Evolutionary conservation across 768 basidiomycete species (phyloP).

Genomic region (Podaxis rugospora): DNA sequence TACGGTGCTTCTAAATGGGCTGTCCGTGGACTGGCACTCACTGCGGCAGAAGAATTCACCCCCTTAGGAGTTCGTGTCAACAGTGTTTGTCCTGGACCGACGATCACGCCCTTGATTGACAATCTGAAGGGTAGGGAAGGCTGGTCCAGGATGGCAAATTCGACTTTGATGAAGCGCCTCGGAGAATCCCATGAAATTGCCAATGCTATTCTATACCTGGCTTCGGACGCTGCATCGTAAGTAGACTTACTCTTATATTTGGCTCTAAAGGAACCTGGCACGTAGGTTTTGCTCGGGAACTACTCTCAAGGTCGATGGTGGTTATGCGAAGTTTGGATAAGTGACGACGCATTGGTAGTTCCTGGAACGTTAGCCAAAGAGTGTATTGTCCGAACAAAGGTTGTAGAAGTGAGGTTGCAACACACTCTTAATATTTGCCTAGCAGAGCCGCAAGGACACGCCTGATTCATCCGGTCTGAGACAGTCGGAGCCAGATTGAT

Average conservation of each 20-base stretch:
- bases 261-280: neutral
- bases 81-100: slow-evolving; percentile 15
- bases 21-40: slow-evolving; percentile 15
- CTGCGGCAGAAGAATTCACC: slow-evolving; percentile 16
- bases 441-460: too few species aligned
- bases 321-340: slow-evolving; percentile 16
- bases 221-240: slow-evolving; percentile 13
- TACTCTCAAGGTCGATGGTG: slow-evolving; percentile 16
- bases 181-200: slow-evolving; percentile 15
- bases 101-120: slow-evolving; percentile 14
- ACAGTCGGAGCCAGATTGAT: too few species aligned
- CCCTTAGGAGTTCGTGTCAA: slow-evolving; percentile 16
- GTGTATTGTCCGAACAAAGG: too few species aligned
- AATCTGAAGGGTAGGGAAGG: slow-evolving; percentile 7
- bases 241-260: neutral
- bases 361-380: too few species aligned
- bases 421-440: too few species aligned
- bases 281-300: slow-evolving; percentile 13
- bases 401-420: neutral
- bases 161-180: slow-evolving; percentile 13
- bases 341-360: too few species aligned
- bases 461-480: too few species aligned
- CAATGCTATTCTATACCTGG: slow-evolving; percentile 14
- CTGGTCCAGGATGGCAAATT: slow-evolving; percentile 12
- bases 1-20: slow-evolving; percentile 18